phyloP scores from a whole-genome alignment of 768 basidiomycete genomes.

The Naematelia encephala region DNA sequence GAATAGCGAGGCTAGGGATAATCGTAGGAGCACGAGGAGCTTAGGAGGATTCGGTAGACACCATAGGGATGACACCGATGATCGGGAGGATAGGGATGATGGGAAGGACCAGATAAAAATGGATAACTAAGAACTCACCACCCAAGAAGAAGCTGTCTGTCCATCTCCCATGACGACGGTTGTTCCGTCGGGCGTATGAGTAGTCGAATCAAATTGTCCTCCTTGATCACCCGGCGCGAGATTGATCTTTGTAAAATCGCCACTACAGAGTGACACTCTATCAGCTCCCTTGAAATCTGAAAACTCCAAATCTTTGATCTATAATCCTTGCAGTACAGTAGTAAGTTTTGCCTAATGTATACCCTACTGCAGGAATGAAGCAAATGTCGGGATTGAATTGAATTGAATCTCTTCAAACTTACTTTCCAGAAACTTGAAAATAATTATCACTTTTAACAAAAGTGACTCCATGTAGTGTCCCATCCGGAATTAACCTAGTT shows the following conservation, averaged over 20 bases:
- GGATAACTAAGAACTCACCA: too few relatives aligned
- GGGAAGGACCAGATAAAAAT: not conserved
- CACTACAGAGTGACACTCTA: too few relatives aligned
- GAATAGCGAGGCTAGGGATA: not conserved
- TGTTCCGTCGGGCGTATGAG: slow-evolving; percentile 27
- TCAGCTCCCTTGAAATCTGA: too few relatives aligned
- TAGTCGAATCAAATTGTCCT: slow-evolving; percentile 37
- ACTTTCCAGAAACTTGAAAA: slow-evolving; percentile 43
- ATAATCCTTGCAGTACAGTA: too few relatives aligned
- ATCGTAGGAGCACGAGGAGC: not conserved
- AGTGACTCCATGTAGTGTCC: slow-evolving; percentile 41
- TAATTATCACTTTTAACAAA: slow-evolving; percentile 40
- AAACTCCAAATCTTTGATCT: too few relatives aligned
- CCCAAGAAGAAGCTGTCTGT: slow-evolving; percentile 31
- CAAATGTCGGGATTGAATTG: too few relatives aligned
- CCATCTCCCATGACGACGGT: slow-evolving; percentile 22
- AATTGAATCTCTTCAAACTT: slow-evolving; percentile 20
- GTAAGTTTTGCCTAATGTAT: too few relatives aligned
- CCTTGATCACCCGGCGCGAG: slow-evolving; percentile 35
- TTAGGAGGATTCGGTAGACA: too few relatives aligned
- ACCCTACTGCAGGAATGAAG: too few relatives aligned
- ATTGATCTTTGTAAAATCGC: slow-evolving; percentile 46
- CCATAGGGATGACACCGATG: too few relatives aligned
- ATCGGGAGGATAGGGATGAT: not conserved
- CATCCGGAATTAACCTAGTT: slow-evolving; percentile 41